These are phyloP conservation scores for Ensete ventricosum DNA, from an alignment of 176 grass and related monocot species.

Conservation along the genomic window DNA sequence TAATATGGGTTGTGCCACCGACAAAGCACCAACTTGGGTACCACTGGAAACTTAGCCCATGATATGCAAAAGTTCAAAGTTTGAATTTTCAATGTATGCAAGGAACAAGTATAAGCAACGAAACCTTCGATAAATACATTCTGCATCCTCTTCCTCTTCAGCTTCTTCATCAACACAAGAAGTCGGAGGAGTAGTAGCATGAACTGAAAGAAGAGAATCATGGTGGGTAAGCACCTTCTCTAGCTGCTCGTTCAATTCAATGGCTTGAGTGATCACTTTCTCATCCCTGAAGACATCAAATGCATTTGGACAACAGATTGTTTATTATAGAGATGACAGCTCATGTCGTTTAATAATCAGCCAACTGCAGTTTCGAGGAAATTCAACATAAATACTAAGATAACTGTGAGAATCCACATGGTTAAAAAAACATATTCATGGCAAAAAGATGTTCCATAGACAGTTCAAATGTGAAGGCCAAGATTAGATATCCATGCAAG, in stretches of 20 bases:
- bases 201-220: conserved; percentile 71
- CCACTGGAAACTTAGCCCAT: too few relatives aligned
- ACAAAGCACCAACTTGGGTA: too few relatives aligned
- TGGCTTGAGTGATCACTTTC: conserved; percentile 56
- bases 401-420: background rate
- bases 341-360: background rate
- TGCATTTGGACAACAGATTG: conserved; percentile 1
- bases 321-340: background rate
- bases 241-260: conserved; percentile 82
- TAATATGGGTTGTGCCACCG: too few relatives aligned
- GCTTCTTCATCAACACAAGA: conserved; percentile 32
- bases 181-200: conserved; percentile 44
- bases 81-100: too few relatives aligned
- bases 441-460: background rate
- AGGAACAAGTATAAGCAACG: background rate
- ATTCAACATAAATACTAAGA: background rate
- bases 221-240: conserved; percentile 61
- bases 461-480: background rate
- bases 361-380: too few relatives aligned
- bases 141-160: conserved; percentile 80
- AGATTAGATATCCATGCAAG: background rate
- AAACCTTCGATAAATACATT: conserved; percentile 76
- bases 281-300: conserved; percentile 52
- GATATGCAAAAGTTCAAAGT: too few relatives aligned
- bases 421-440: background rate